Evolutionary conservation across 345 rosid genomes (phyloP), one percentile per base, ranked within the genome.

Genomic region (Eutrema heterophyllum): DNA sequence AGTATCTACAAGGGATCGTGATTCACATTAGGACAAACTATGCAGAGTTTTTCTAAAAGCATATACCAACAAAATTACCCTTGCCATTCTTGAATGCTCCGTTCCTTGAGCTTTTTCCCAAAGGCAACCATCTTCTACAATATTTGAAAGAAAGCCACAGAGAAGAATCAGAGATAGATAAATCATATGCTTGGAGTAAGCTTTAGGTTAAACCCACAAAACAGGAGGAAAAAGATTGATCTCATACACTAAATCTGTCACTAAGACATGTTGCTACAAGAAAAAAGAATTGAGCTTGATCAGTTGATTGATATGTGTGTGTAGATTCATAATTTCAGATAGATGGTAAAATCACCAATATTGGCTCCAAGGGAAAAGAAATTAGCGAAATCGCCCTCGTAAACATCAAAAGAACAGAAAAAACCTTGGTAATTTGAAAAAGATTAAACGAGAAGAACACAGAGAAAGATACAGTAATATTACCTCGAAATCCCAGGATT

Each of bases 61-160:
- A 9, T 18, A 33, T n/a, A 2, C 18, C 0, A n/a, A 60, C 2
- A 15, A 40, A 3, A 13, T 55, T 85, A 92, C 96, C 87, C 82
- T 82, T 82, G 84, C 96, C 98, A 93, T 89, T 87, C 98, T 79
- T 85, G 82, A 81, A 78, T 67, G 30, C 73, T 67, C 2, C 81
- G 65, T 68, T 72, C 81, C 40, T 67, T 78, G 60, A 78, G 74
- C 53, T 46, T 78, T 45, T 78, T 78, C 24, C 81, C 81, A n/a
- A 78, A 78, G 16, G 78, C 74, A 1, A 78, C 81, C 81, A 78
- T 78, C 69, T 70, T 76, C 43, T 77, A 49, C 18, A 44, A 27
- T 11, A 21, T 21, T 21, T 21, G 27, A 45, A 52, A 11, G 2
- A 5, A 51, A 33, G 63, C 26, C 5, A 46, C 41, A 65, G 1